phyloP scores from a whole-genome alignment of 805 yeast genomes.

The Saturnispora zaruensis region DNA sequence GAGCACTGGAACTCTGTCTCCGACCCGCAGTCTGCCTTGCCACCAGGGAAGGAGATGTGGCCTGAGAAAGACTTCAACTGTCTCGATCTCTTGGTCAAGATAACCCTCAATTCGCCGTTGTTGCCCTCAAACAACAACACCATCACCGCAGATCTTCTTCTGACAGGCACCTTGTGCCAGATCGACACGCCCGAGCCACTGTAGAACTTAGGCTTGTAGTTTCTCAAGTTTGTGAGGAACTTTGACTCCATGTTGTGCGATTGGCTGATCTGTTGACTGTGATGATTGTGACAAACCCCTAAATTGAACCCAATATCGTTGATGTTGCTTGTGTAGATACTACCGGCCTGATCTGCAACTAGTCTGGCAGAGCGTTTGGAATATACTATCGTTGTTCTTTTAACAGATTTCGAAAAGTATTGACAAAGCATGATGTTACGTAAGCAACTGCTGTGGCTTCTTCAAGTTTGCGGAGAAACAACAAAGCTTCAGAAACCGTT shows the following conservation, averaged over 20 bases:
- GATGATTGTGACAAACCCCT: neutral
- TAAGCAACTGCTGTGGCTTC: neutral
- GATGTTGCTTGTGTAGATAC: neutral
- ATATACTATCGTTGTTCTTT: neutral
- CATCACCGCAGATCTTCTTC: conserved; percentile 73
- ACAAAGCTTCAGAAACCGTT: too few relatives aligned
- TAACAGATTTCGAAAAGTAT: neutral
- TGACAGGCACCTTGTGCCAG: conserved; percentile 59
- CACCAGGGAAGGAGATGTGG: conserved; percentile 90
- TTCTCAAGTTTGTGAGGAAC: conserved; percentile 9
- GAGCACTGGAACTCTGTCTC: conserved; percentile 68
- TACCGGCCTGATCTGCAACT: neutral
- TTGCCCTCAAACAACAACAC: conserved; percentile 63
- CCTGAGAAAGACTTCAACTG: conserved; percentile 71
- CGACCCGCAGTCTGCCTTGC: conserved; percentile 65
- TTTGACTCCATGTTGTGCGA: neutral
- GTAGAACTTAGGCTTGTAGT: conserved; percentile 30
- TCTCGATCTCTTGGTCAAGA: conserved; percentile 71
- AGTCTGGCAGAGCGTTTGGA: neutral
- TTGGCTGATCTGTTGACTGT: neutral
- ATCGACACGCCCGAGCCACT: conserved; percentile 30
- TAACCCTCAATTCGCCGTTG: conserved; percentile 67
- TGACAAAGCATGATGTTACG: neutral
- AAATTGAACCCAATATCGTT: neutral
- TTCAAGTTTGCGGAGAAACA: neutral